phyloP scores from a whole-genome alignment of 2,329 filamentous ascomycete genomes.

The Cladosporium phlei region DNA sequence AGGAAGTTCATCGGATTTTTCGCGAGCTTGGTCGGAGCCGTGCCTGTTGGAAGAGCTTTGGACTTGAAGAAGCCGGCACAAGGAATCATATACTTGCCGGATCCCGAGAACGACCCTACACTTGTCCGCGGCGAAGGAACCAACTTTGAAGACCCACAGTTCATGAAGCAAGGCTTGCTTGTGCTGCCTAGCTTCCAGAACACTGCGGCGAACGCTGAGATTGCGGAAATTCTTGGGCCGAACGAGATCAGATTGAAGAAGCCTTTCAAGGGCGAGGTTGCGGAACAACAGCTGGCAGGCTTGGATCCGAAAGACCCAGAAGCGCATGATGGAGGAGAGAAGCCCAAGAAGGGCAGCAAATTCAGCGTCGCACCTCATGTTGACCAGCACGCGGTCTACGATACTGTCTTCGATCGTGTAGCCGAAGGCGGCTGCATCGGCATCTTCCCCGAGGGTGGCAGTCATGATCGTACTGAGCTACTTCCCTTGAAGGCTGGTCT shows the following conservation, averaged over 20 bases:
- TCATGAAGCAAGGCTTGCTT: conserved; percentile 74
- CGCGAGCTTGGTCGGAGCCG: conserved; percentile 77
- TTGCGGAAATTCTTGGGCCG: conserved; percentile 71
- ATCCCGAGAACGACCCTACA: conserved; percentile 78
- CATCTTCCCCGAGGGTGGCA: conserved; percentile 95
- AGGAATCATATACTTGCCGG: conserved; percentile 82
- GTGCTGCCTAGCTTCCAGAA: conserved; percentile 83
- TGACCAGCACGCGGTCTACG: conserved; percentile 88
- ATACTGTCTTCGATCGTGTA: conserved; percentile 82
- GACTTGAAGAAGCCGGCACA: conserved; percentile 75
- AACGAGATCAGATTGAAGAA: conserved; percentile 84
- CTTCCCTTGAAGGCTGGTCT: conserved; percentile 93
- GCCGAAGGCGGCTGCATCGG: conserved; percentile 82
- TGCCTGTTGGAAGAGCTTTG: conserved; percentile 89
- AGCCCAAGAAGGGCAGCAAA: conserved; percentile 66
- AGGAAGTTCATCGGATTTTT: conserved; percentile 83
- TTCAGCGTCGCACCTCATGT: conserved; percentile 90
- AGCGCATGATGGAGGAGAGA: conserved; percentile 44
- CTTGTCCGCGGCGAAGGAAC: conserved; percentile 75
- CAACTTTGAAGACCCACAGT: conserved; percentile 68
- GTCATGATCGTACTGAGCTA: conserved; percentile 87
- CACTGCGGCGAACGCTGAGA: conserved; percentile 74
- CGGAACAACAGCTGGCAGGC: conserved; percentile 76
- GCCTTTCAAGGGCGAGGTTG: conserved; percentile 71
- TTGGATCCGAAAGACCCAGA: conserved; percentile 61